Conservation (phyloP, 2,329 filamentous ascomycete genomes). For the Cytospora piceicola region DNA sequence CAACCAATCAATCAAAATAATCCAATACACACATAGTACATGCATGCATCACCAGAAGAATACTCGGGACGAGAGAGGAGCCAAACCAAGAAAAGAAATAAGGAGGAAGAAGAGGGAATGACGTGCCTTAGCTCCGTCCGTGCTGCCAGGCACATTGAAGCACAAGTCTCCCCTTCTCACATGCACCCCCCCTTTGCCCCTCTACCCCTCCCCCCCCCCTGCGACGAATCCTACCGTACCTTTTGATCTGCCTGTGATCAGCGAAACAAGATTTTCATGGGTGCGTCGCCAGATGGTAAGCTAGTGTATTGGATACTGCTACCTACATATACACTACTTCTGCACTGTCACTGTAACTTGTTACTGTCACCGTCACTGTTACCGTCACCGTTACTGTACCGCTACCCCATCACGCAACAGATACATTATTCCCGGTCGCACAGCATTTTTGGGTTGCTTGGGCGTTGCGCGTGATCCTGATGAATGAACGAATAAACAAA, state of each 20-base stretch:
- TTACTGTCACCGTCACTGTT: neutral
- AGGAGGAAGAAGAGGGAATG: conserved; percentile 9
- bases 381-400: no score
- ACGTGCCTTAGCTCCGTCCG: conserved; percentile 27
- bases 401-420: no score
- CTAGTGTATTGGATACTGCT: neutral
- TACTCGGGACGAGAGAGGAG: neutral
- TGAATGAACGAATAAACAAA: no score
- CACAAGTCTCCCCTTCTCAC: neutral
- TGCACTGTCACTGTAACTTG: no score
- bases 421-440: no score
- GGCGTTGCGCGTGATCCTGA: no score
- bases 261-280: neutral
- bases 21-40: no score
- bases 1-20: no score
- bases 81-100: neutral
- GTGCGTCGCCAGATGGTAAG: neutral
- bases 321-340: no score
- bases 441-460: no score
- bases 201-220: conserved; percentile 1
- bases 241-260: neutral
- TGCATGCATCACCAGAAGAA: neutral
- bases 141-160: conserved; percentile 10
- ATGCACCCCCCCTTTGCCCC: neutral
- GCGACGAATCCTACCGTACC: neutral